Evolutionary conservation across 1,284 basidiomycete species (phyloP), one percentile per base, ranked within the genome.

Genomic region (Moesziomyces antarcticus): DNA sequence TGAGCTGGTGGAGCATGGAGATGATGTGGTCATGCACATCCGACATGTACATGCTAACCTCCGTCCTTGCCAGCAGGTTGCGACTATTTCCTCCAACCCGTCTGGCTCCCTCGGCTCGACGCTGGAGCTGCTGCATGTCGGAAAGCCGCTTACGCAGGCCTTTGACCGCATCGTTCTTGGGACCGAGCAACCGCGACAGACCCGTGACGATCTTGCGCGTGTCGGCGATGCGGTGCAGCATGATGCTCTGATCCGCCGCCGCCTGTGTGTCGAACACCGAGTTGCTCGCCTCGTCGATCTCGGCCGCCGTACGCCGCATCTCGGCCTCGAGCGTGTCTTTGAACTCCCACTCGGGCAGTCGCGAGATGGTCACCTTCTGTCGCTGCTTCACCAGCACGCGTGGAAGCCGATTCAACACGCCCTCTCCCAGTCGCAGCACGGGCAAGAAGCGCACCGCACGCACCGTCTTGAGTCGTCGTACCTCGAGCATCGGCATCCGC

Each of bases 1-100:
- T 88, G 50, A 98, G 87, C 3, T 93, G 90, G 75, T 92, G 91
- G 77, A 95, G 91, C 71, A 97, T 87, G 3, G 93, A 91, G 30
- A 95, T 85, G 71, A 97, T 94, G 84, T 98, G 95, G 85, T 98
- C 94, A 87, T 95, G 92, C 4, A 98, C 89, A 84, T 98, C 95
- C 47, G 93, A 93, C 85, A 97, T 89, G 83, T 97, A 94, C 18
- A 94, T 92, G 6, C 74, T 68, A 27, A 85, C 76, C 59, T 81
- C 79, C 16, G 67, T 73, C 5, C 74, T 46, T 0, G 77, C 56
- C 11, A 67, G 41, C 50, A 56, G 54, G 49, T 51, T 68, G 8
- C 70, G 51, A n/a, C 78, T 64, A 18, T 67, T 64, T 3, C 46
- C 72, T 3, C 73, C 59, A 27, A 77, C 75, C 2, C 61, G 66